Evolutionary conservation across 1,139 yeast genomes (phyloP).

Genomic region (Groenewaldozyma sp.): DNA sequence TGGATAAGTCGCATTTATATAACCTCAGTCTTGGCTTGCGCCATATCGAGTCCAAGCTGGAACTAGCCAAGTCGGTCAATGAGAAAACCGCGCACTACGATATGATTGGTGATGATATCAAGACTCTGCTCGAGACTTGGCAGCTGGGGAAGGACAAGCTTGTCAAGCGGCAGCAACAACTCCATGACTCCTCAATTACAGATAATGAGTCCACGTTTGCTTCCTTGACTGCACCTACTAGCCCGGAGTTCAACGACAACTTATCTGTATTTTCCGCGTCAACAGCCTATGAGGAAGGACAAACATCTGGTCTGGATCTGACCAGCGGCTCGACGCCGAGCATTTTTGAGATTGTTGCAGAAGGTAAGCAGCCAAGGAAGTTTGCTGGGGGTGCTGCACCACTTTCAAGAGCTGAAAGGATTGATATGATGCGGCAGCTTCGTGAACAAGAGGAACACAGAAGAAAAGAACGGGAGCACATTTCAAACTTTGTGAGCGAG

Average conservation of each 20-base stretch:
- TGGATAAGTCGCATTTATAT: constrained; percentile 12
- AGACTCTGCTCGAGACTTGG: constrained; percentile 26
- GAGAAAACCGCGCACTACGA: constrained; percentile 22
- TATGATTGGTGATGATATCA: constrained; percentile 26
- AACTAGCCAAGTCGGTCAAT: constrained; percentile 24
- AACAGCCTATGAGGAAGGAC: not conserved
- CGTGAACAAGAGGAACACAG: constrained; percentile 16
- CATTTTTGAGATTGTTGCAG: constrained; percentile 19
- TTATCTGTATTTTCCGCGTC: constrained; percentile 1
- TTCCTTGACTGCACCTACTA: not conserved
- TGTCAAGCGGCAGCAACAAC: not conserved
- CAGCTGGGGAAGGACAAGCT: constrained; percentile 12
- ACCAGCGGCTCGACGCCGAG: not conserved
- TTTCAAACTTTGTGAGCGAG: constrained; percentile 20
- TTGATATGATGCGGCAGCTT: constrained; percentile 18
- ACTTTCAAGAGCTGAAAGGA: constrained; percentile 22
- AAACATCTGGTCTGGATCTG: not conserved
- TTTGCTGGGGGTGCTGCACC: constrained; percentile 12
- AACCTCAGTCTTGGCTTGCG: constrained; percentile 24
- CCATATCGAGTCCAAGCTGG: constrained; percentile 30
- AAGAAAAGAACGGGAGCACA: constrained; percentile 12
- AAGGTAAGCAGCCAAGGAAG: no score
- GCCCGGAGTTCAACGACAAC: not conserved
- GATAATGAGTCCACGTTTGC: not conserved
- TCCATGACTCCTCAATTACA: not conserved